phyloP scores from a whole-genome alignment of 768 basidiomycete species.

The Naematelia encephala region DNA sequence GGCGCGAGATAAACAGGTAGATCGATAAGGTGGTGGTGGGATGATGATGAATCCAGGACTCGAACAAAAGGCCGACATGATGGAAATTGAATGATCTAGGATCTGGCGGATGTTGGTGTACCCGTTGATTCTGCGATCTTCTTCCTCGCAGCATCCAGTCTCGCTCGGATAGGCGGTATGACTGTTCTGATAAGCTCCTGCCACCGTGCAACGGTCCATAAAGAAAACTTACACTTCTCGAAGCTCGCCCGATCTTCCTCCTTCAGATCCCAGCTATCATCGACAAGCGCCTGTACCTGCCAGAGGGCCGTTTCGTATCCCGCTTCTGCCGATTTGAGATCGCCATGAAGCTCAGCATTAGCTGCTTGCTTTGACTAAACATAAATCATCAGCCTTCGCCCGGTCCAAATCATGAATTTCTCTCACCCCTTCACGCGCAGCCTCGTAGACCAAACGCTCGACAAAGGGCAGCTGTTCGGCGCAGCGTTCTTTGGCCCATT shows the following conservation, averaged over 20 bases:
- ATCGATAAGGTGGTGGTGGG: not conserved
- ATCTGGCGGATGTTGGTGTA: conserved; percentile 1
- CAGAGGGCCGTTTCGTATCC: conserved; percentile 92
- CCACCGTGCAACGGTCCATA: not conserved
- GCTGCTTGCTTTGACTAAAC: conserved; percentile 90
- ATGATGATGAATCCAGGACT: not conserved
- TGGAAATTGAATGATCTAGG: not conserved
- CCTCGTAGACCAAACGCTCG: conserved; percentile 89
- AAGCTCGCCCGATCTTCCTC: conserved; percentile 52
- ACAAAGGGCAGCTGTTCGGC: conserved; percentile 72
- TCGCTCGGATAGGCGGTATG: conserved; percentile 25
- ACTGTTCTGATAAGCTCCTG: conserved; percentile 22
- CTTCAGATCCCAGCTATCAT: conserved; percentile 58
- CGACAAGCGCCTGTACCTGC: conserved; percentile 88
- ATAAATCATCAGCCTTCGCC: not conserved
- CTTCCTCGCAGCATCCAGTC: conserved; percentile 28
- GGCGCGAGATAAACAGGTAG: not conserved
- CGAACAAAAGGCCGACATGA: too few species aligned
- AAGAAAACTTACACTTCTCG: conserved; percentile 49
- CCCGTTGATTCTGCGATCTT: conserved; percentile 27
- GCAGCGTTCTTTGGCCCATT: conserved; percentile 54
- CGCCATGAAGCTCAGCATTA: conserved; percentile 78
- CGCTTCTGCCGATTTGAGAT: conserved; percentile 81
- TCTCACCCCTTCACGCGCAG: conserved; percentile 76
- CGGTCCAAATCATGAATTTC: conserved; percentile 19